Evolutionary conservation across 2,329 filamentous ascomycete genomes (phyloP).

Genomic region (Neonectria sp.): DNA sequence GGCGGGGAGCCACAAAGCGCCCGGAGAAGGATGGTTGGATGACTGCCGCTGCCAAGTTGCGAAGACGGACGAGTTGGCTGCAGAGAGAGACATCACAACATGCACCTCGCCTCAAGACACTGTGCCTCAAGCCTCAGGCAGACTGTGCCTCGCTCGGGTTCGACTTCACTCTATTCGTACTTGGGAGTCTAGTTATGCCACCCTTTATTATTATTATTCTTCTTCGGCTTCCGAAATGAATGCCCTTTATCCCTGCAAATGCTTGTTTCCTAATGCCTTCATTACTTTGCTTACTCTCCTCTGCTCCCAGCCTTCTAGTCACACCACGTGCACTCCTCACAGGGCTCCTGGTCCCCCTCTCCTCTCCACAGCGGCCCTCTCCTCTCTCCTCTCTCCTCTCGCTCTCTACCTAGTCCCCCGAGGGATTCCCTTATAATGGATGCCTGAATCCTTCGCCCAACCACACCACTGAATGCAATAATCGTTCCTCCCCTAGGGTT

Average conservation of each 20-base stretch:
- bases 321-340: conserved; percentile 1
- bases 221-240: neutral
- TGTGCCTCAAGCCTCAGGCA: neutral
- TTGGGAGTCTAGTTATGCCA: no score
- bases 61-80: neutral
- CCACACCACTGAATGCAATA: neutral
- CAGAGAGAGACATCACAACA: neutral
- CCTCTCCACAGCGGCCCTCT: neutral
- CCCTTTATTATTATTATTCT: neutral
- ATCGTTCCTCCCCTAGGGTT: neutral
- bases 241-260: neutral
- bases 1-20: neutral
- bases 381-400: neutral
- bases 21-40: neutral
- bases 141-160: neutral
- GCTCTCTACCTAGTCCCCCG: neutral
- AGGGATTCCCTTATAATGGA: neutral
- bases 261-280: neutral
- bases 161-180: neutral
- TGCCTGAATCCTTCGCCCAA: conserved; percentile 12
- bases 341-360: neutral
- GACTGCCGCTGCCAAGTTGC: neutral
- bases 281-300: no score
- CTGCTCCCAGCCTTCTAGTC: neutral
- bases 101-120: neutral